Conservation (phyloP, 2,329 filamentous ascomycete genomes). For the Alternaria longipes region DNA sequence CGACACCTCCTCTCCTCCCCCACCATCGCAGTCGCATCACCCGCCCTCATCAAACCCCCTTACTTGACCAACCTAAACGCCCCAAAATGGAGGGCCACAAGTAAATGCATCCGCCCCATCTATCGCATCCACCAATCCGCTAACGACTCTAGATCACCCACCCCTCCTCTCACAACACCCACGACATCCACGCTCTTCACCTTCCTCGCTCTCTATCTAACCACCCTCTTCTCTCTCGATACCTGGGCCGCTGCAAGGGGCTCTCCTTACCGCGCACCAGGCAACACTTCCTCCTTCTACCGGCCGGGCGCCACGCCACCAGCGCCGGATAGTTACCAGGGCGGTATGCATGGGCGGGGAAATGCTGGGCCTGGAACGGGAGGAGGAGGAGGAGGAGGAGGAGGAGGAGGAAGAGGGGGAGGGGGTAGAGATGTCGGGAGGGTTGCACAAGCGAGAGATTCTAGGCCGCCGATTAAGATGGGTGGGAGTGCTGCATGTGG, state of each 20-base stretch:
- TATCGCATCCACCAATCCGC: neutral
- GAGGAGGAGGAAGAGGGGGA: conserved; percentile 17
- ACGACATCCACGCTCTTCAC: conserved; percentile 34
- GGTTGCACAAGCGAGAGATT: conserved; percentile 35
- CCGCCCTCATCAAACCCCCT: neutral
- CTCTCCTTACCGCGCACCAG: conserved; percentile 43
- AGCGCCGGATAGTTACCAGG: conserved; percentile 41
- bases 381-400: conserved; percentile 16
- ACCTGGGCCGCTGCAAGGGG: conserved; percentile 46
- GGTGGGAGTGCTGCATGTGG: conserved; percentile 39
- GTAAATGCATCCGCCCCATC: conserved; percentile 3
- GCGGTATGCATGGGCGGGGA: conserved; percentile 41
- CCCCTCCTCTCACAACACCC: conserved; percentile 15
- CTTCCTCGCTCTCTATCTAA: conserved; percentile 52
- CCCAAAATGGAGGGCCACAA: conserved; percentile 14
- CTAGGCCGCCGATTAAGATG: conserved; percentile 40
- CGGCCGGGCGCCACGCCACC: conserved; percentile 34
- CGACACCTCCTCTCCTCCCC: neutral
- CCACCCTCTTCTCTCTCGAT: conserved; percentile 52
- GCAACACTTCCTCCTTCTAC: conserved; percentile 31
- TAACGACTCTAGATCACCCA: conserved; percentile 11
- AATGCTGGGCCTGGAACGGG: conserved; percentile 28
- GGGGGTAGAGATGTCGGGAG: conserved; percentile 30
- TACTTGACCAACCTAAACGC: neutral
- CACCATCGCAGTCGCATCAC: neutral